Percentiles rank a stretch among this genome's conserved stretches.
phyloP scores from a whole-genome alignment of 768 basidiomycete species.

The Psilocybe subaeruginosa region DNA sequence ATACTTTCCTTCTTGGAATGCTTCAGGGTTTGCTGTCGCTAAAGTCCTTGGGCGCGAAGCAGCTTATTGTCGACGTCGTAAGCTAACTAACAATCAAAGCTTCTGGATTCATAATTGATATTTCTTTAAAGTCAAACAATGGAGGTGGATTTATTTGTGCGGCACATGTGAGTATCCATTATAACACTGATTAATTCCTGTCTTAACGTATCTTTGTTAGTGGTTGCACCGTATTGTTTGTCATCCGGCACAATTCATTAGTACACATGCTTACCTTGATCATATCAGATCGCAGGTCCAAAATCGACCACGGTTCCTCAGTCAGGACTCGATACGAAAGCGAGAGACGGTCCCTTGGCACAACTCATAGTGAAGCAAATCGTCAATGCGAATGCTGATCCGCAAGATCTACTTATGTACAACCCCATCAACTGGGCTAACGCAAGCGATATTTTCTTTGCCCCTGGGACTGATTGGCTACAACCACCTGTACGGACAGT shows the following conservation, averaged over 20 bases:
- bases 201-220: conserved; percentile 19
- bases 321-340: conserved; percentile 55
- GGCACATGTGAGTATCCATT: conserved; percentile 48
- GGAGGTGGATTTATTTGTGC: conserved; percentile 63
- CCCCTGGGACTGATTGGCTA: conserved; percentile 51
- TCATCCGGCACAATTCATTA: not conserved
- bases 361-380: conserved; percentile 48
- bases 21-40: conserved; percentile 52
- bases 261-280: not conserved
- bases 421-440: conserved; percentile 54
- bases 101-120: not conserved
- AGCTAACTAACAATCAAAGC: conserved; percentile 15
- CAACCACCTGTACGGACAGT: conserved; percentile 40
- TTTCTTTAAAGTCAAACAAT: conserved; percentile 43
- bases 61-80: conserved; percentile 63
- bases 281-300: conserved; percentile 50
- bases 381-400: conserved; percentile 46
- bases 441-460: conserved; percentile 44
- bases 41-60: conserved; percentile 51
- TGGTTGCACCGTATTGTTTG: conserved; percentile 52
- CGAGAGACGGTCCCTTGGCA: conserved; percentile 53
- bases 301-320: conserved; percentile 57
- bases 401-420: conserved; percentile 44
- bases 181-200: not conserved
- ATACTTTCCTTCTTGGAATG: conserved; percentile 43